Evolutionary conservation across 768 basidiomycete genomes (phyloP).

Genomic region (Naematelia aurantialba): DNA sequence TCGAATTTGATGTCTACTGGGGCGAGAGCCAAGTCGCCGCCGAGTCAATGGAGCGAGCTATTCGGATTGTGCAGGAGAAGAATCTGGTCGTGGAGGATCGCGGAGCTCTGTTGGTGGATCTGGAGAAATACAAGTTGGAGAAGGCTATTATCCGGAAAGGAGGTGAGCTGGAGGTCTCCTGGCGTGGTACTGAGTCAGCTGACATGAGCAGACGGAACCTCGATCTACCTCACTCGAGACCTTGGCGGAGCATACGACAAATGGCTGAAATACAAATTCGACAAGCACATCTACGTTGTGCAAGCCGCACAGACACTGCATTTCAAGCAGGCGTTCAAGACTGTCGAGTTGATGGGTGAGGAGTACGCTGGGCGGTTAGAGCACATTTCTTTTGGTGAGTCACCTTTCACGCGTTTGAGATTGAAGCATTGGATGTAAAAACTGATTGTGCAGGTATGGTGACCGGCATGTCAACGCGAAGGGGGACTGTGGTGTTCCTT

Average conservation of each 20-base stretch:
- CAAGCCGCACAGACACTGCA: constrained; percentile 72
- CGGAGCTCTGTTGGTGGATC: constrained; percentile 72
- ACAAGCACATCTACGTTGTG: constrained; percentile 91
- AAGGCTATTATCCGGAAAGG: constrained; percentile 82
- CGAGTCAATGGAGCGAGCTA: constrained; percentile 63
- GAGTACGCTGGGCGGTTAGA: constrained; percentile 76
- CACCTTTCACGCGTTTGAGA: constrained; percentile 54
- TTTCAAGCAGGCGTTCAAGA: constrained; percentile 86
- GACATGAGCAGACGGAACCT: constrained; percentile 69
- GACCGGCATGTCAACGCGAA: constrained; percentile 79
- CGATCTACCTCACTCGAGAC: constrained; percentile 91
- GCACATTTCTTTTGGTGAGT: constrained; percentile 65
- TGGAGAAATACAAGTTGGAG: constrained; percentile 87
- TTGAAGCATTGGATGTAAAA: background rate
- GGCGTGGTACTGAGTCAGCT: background rate
- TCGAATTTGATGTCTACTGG: constrained; percentile 84
- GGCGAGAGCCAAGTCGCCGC: constrained; percentile 71
- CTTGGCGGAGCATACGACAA: constrained; percentile 91
- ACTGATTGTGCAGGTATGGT: constrained; percentile 58
- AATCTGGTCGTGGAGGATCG: constrained; percentile 57
- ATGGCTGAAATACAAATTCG: constrained; percentile 83
- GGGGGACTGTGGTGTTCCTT: constrained; percentile 90
- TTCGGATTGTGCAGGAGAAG: constrained; percentile 68
- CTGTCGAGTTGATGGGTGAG: constrained; percentile 82
- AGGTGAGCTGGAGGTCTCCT: constrained; percentile 29